These are phyloP conservation scores for Cardamine chenopodiifolia DNA, from an alignment of 345 rosid species.

Conservation along the genomic window DNA sequence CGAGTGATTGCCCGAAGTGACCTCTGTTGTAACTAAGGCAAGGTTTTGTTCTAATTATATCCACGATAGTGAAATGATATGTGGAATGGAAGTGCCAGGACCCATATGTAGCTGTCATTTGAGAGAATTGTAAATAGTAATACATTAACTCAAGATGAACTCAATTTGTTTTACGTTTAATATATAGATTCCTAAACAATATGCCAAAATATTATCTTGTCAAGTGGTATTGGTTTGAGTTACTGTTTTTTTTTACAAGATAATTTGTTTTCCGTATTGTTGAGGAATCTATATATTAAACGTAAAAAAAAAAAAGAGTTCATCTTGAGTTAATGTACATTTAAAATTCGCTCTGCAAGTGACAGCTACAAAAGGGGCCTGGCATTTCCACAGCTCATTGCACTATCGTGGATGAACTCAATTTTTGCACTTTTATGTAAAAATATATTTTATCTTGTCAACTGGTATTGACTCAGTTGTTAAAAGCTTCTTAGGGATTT, in stretches of 20 bases:
- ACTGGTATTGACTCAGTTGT: neutral
- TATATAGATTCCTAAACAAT: neutral
- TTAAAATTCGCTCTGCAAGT: neutral
- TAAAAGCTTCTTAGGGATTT: neutral
- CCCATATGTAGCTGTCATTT: neutral
- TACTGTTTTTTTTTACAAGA: neutral
- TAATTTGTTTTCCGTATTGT: neutral
- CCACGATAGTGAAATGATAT: neutral
- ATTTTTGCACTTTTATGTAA: neutral
- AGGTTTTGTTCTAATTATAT: neutral
- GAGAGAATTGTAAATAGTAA: too few relatives aligned
- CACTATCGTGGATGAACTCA: neutral
- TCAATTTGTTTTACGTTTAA: neutral
- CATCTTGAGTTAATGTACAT: neutral
- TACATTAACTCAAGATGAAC: neutral
- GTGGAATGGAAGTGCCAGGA: neutral
- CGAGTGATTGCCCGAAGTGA: neutral
- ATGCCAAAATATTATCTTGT: neutral
- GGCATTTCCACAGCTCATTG: neutral
- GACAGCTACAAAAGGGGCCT: neutral
- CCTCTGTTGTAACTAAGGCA: neutral
- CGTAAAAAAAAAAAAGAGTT: neutral
- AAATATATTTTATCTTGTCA: neutral
- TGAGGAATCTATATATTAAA: neutral
- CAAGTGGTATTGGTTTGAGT: neutral